Base-by-base conservation (phyloP, 2,329 filamentous ascomycete species). In the Paramyrothecium roridum region DNA sequence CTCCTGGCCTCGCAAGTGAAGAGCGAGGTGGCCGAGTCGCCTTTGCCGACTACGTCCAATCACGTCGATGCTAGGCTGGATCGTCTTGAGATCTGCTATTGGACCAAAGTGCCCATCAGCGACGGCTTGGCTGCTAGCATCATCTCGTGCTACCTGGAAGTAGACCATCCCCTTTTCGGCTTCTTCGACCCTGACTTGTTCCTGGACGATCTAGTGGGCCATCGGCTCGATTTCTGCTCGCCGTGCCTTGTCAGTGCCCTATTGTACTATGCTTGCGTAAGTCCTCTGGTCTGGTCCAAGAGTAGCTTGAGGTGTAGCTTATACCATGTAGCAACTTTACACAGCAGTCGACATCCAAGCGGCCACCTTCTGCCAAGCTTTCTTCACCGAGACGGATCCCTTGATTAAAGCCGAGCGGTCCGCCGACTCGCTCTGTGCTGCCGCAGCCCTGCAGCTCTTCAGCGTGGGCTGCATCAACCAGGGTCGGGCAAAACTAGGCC, bases 81-180 rank as follows among this genome's bases (percentile, higher is more conserved):
- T 2, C 23, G 53, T 2, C 52, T 70, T 2, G 45, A 63, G 3
- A 63, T 73, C 21, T 34, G 55, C 13, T 68, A 67, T 57, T 69
- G 73, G 73, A 71, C 72, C 17, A 56, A 66, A 21, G 59, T 73
- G 1, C 21, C 57, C 3, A 56, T 72, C n/a, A 50, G 59, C 3
- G 57, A 68, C 26, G 61, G 68, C 11, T 59, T 70, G 11, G 65
- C 69, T 16, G 69, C 68, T 1, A 56, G 59, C 17, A 60, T 64
- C 21, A 65, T 73, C 8, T 72, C 69, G 0, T 54, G 67, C 2
- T 73, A 72, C 40, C 59, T 73, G 1, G 55, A 59, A 48, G 68
- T 67, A 7, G 69, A 73, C 10, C 68, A 73, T 49, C 69, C 70
- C 0, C 60, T 74, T 1, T 60, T 74, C 7, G 71, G 69, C 3